These are phyloP conservation scores for Fusarium concolor DNA, from an alignment of 2,329 filamentous ascomycete genomes.

Conservation along the genomic window DNA sequence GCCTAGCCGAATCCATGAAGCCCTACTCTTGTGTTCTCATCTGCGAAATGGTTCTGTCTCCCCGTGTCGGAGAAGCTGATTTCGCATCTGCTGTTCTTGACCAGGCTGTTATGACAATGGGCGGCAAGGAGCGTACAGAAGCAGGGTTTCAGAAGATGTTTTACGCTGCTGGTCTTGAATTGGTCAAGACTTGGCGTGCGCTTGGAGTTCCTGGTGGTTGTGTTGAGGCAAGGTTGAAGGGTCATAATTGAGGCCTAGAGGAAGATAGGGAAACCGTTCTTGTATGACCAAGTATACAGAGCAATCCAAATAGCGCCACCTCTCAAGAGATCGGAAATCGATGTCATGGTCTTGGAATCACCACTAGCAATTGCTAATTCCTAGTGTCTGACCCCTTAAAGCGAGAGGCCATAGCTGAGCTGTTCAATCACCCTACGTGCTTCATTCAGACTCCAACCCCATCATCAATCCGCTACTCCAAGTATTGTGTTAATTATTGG, in stretches of 20 bases:
- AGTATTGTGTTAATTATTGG: background rate
- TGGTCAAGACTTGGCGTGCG: slow-evolving; percentile 45
- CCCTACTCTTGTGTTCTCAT: slow-evolving; percentile 47
- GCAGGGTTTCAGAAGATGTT: slow-evolving; percentile 47
- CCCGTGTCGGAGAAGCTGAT: slow-evolving; percentile 46
- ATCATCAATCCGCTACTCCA: background rate
- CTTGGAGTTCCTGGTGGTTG: slow-evolving; percentile 44
- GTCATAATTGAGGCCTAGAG: background rate
- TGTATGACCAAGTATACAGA: background rate
- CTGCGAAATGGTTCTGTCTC: slow-evolving; percentile 50
- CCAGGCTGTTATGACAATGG: slow-evolving; percentile 51
- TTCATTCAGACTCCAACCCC: background rate
- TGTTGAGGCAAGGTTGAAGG: slow-evolving; percentile 41
- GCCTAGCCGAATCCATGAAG: slow-evolving; percentile 46
- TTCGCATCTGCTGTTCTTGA: slow-evolving; percentile 49
- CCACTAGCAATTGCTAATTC: background rate
- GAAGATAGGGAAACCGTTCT: background rate
- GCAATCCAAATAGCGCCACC: too few relatives aligned
- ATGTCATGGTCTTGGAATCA: background rate
- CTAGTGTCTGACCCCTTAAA: background rate
- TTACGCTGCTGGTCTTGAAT: slow-evolving; percentile 46
- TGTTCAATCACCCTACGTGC: background rate
- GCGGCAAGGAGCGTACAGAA: slow-evolving; percentile 50
- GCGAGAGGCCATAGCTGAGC: background rate
- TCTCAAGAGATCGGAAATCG: background rate